These are phyloP conservation scores for Cadophora sp. DNA, from an alignment of 2,329 filamentous ascomycete species.

Conservation along the genomic window DNA sequence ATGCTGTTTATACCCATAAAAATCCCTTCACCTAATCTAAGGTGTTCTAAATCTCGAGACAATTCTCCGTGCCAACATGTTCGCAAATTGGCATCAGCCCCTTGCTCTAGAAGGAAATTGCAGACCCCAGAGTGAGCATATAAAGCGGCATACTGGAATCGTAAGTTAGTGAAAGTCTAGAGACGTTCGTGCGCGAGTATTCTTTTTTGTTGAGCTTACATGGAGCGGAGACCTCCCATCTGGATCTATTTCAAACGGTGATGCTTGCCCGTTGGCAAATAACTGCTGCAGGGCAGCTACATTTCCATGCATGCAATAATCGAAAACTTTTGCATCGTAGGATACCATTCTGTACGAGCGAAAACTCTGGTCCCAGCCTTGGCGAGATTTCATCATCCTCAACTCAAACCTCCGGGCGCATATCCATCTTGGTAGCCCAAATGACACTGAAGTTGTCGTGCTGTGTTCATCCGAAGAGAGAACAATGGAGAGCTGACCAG, in stretches of 20 bases:
- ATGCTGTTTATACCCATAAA: neutral
- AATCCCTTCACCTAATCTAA: neutral
- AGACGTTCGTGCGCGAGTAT: neutral
- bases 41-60: neutral
- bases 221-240: constrained; percentile 1
- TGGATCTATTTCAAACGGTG: neutral
- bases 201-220: neutral
- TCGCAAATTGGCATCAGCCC: neutral
- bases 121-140: neutral
- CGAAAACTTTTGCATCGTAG: constrained; percentile 17
- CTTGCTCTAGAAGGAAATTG: neutral
- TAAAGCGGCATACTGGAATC: constrained; percentile 3
- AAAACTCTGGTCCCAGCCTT: constrained; percentile 27
- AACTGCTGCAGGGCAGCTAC: neutral
- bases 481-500: neutral
- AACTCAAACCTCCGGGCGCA: constrained; percentile 21
- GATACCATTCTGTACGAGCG: constrained; percentile 21
- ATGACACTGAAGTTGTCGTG: neutral
- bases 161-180: neutral
- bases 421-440: constrained; percentile 23
- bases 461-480: neutral
- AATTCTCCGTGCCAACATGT: neutral
- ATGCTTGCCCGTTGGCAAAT: neutral
- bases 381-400: constrained; percentile 19
- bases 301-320: constrained; percentile 19